A percentile compares a stretch with the other conserved stretches of the same genome.
These are phyloP conservation scores for Lenwebbia sp. DNA, from an alignment of 345 rosid species.

Conservation along the genomic window DNA sequence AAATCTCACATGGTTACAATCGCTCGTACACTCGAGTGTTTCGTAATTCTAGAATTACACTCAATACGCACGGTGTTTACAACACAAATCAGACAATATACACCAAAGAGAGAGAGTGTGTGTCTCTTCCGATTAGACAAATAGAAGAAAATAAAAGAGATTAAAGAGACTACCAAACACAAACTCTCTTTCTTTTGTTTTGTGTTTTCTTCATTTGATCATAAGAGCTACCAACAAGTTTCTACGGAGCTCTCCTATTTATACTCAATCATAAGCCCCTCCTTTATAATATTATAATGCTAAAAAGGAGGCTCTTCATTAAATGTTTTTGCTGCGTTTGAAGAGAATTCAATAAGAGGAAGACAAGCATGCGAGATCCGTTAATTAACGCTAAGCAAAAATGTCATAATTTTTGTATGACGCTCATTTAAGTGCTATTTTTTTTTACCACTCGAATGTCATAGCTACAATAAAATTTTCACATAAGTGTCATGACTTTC, in stretches of 20 bases:
- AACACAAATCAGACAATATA: not conserved
- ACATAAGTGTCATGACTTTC: too few species aligned
- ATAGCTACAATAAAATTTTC: too few species aligned
- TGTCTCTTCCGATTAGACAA: not conserved
- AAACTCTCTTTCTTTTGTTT: not conserved
- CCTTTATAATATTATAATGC: not conserved
- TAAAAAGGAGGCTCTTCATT: not conserved
- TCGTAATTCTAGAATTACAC: not conserved
- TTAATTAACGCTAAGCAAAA: not conserved
- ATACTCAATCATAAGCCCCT: not conserved
- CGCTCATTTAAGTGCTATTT: too few species aligned
- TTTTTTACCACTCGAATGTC: too few species aligned
- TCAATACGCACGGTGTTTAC: not conserved
- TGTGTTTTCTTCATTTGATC: not conserved
- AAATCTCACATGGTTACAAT: not conserved
- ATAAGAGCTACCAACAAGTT: not conserved
- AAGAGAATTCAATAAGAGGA: not conserved
- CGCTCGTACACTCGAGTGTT: not conserved
- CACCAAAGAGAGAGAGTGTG: not conserved
- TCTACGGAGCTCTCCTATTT: not conserved
- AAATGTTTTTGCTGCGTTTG: not conserved
- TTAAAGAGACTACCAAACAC: not conserved
- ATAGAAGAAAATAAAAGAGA: not conserved
- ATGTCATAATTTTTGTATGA: too few species aligned
- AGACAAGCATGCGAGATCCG: not conserved